Percentiles rank a stretch among this genome's conserved stretches.
Evolutionary conservation across 1,284 basidiomycete genomes (phyloP).

Genomic region (Apiotrichum mycotoxinovorans): DNA sequence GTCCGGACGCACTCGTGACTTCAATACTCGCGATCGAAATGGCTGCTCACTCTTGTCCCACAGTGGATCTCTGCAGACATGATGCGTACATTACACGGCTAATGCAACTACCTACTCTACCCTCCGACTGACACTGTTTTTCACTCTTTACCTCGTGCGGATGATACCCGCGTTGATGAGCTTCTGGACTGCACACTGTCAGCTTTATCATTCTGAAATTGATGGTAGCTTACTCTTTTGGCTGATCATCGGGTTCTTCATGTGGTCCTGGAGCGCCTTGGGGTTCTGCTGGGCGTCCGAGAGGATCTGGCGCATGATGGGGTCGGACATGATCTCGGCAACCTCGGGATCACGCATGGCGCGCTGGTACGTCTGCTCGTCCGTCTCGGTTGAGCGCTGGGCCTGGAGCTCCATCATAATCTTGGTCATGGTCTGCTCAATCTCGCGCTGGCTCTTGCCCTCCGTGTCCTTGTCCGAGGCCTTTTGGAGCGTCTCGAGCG

Average conservation of each 20-base stretch:
- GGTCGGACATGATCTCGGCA: slow-evolving; percentile 58
- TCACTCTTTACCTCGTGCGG: slow-evolving; percentile 33
- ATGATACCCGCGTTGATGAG: slow-evolving; percentile 92
- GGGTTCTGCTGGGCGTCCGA: slow-evolving; percentile 92
- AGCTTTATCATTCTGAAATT: not conserved
- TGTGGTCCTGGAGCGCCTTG: slow-evolving; percentile 85
- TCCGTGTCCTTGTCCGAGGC: slow-evolving; percentile 72
- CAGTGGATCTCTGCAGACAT: not conserved
- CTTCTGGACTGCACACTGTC: slow-evolving; percentile 58
- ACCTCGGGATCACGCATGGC: slow-evolving; percentile 98
- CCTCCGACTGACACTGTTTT: not conserved
- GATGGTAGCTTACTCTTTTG: not conserved
- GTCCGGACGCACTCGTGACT: too few relatives aligned
- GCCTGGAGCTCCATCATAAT: slow-evolving; percentile 73
- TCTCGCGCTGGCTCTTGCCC: slow-evolving; percentile 74
- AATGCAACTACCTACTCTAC: not conserved
- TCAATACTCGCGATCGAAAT: too few relatives aligned
- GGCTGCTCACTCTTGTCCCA: too few relatives aligned
- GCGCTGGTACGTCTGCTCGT: slow-evolving; percentile 86
- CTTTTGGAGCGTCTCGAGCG: slow-evolving; percentile 70
- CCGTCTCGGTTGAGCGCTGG: slow-evolving; percentile 80
- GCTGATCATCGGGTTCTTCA: slow-evolving; percentile 76
- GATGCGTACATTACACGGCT: slow-evolving; percentile 4
- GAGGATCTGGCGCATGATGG: slow-evolving; percentile 85
- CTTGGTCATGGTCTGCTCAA: slow-evolving; percentile 72